Base-by-base conservation (phyloP, 805 yeast genomes). In the Kodamaea fukazawae region DNA sequence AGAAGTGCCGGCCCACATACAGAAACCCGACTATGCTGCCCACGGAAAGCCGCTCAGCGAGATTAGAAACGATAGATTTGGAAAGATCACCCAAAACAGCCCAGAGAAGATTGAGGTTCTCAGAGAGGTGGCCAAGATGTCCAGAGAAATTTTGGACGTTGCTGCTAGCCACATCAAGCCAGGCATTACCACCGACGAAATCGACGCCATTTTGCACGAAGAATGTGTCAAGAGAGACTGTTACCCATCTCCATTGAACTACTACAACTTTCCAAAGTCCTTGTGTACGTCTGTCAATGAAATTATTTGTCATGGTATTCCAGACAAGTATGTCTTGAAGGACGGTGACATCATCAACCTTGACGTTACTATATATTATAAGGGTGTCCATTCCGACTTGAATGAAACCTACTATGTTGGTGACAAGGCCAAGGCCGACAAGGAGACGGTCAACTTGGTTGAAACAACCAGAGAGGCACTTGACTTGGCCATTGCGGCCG, bases 391-490 rank as follows among this genome's bases (percentile, higher is more conserved):
- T 66, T 83, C 96, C 7, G 99, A 93, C 63, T 71, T 93, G 60
- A 93, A 93, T 63, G 98, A 93, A 65, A 93, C 99, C 0, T 93
- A 90, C 63, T 93, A 93, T 57, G 95, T 93, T 20, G 99, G 98
- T 9, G 91, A 83, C 42, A 88, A 86, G 56, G 87, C 93, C 27
- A 79, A 74, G 50, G 65, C 79, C n/a, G 76, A 91, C 58, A 80
- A 83, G 34, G 95, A 87, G 36, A 73, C 78, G n/a, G 88, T 93
- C 40, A 81, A 90, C 45, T 77, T 93, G 28, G 96, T 91, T 7
- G 99, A 93, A 62, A 69, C 75, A 34, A 79, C 96, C 1, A 79
- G 98, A 54, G 96, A 89, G 63, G 78, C 89, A 48, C 70, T 91
- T 44, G 93, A 89, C 48, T 62, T 76, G 50, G 96, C 97, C 23